phyloP scores from a whole-genome alignment of 257 asterid genomes.

The Prunella vulgaris region DNA sequence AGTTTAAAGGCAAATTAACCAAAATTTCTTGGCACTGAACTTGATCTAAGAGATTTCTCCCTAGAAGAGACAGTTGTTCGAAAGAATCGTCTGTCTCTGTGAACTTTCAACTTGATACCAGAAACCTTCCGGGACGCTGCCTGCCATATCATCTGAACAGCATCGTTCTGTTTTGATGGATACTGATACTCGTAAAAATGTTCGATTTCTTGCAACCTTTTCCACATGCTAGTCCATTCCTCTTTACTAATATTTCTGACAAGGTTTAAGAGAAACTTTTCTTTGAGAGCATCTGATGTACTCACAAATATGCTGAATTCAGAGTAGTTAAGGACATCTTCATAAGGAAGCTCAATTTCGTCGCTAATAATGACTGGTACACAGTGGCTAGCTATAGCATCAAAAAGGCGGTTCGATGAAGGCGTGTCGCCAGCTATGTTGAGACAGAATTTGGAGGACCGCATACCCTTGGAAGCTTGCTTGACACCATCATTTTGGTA shows the following conservation, averaged over 20 bases:
- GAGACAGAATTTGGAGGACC: constrained; percentile 58
- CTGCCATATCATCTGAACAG: constrained; percentile 67
- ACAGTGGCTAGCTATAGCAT: constrained; percentile 63
- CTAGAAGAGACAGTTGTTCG: neutral
- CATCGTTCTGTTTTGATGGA: constrained; percentile 48
- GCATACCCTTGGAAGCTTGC: constrained; percentile 54
- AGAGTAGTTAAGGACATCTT: constrained; percentile 52
- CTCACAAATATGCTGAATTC: constrained; percentile 45
- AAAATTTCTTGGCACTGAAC: constrained; percentile 35
- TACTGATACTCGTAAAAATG: constrained; percentile 39
- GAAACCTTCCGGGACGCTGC: constrained; percentile 46
- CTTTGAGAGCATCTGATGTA: constrained; percentile 40
- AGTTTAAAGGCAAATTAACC: constrained; percentile 4
- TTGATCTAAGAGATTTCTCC: neutral
- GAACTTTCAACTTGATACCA: constrained; percentile 27
- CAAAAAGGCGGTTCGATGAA: constrained; percentile 63
- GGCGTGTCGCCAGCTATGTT: constrained; percentile 75
- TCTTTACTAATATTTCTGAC: constrained; percentile 38
- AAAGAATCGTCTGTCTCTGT: constrained; percentile 26
- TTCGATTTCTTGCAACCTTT: constrained; percentile 41
- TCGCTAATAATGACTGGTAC: constrained; percentile 55
- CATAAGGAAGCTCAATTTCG: constrained; percentile 58
- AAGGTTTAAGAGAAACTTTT: constrained; percentile 38
- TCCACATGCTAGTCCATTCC: constrained; percentile 58
- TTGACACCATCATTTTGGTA: constrained; percentile 39